Conservation (phyloP, 78 protist genomes). For the Neovahlkampfia damariscottae region DNA sequence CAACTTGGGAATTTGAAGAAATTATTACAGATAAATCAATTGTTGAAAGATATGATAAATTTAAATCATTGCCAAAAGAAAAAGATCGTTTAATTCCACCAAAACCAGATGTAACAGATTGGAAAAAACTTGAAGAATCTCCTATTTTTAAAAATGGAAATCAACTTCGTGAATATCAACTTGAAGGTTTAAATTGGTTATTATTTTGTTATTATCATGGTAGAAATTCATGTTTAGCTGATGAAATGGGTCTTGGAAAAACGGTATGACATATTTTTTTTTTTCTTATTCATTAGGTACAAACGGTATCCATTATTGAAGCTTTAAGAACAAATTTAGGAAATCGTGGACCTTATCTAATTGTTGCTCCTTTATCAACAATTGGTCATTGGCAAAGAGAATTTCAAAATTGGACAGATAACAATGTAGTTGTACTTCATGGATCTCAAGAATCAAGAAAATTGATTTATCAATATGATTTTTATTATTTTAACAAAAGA, state of each 20-base stretch:
- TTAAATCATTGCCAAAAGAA: not conserved
- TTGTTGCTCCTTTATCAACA: conserved; percentile 93
- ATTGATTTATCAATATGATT: not conserved
- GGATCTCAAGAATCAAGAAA: conserved; percentile 53
- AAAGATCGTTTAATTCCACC: not conserved
- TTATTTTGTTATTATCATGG: conserved; percentile 9
- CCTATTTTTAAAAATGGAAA: conserved; percentile 20
- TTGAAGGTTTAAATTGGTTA: conserved; percentile 62
- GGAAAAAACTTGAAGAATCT: not conserved
- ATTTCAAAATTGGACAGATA: conserved; percentile 75
- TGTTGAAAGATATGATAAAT: not conserved
- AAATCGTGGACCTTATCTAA: conserved; percentile 74
- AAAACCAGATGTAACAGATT: not conserved
- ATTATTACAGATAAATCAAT: not conserved
- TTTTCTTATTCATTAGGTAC: too few relatives aligned
- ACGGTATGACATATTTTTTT: too few relatives aligned
- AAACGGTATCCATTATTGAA: conserved; percentile 18
- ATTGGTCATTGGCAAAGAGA: conserved; percentile 87
- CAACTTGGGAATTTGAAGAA: conserved; percentile 60
- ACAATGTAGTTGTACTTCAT: conserved; percentile 33
- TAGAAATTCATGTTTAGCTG: conserved; percentile 40
- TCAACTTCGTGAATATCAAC: conserved; percentile 81
- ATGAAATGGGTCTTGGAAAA: conserved; percentile 84
- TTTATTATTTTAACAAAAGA: not conserved
- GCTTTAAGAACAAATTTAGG: not conserved